phyloP scores from a whole-genome alignment of 164 flowering plant species.

The Paratinospora sagittata region DNA sequence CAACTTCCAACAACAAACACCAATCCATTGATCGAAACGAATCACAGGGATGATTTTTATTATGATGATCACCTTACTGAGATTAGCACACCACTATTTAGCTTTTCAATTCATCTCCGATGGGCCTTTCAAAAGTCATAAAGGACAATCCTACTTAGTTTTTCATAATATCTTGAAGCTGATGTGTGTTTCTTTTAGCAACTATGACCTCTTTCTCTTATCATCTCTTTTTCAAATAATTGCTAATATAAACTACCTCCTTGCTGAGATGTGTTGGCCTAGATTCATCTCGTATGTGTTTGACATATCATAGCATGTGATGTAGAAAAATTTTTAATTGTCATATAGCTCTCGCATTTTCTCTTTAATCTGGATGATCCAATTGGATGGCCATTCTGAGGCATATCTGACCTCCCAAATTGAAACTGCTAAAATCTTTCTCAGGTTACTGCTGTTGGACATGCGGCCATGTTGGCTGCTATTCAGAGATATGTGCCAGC shows the following conservation, averaged over 20 bases:
- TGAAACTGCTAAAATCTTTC: neutral
- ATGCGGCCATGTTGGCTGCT: slow-evolving; percentile 94
- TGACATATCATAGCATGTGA: neutral
- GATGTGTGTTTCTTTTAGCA: neutral
- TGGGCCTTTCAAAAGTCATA: neutral
- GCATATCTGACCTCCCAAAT: neutral
- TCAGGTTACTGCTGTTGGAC: slow-evolving; percentile 98
- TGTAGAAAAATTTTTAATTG: neutral
- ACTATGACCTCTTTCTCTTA: neutral
- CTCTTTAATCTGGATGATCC: neutral
- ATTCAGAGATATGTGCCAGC: slow-evolving; percentile 82
- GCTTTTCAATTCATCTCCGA: neutral
- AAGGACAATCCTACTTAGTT: neutral
- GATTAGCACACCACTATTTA: neutral
- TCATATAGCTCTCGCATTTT: neutral
- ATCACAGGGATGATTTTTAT: neutral
- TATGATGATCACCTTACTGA: neutral
- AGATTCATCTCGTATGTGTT: neutral
- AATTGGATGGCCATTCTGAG: neutral
- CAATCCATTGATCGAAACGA: neutral
- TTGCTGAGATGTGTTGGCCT: neutral
- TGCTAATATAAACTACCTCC: neutral
- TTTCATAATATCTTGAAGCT: neutral
- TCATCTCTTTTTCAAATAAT: neutral
- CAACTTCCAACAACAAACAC: too few relatives aligned